Evolutionary conservation across 257 asterid species (phyloP), one percentile per base, ranked within the genome.

Genomic region (Petunia secreta): DNA sequence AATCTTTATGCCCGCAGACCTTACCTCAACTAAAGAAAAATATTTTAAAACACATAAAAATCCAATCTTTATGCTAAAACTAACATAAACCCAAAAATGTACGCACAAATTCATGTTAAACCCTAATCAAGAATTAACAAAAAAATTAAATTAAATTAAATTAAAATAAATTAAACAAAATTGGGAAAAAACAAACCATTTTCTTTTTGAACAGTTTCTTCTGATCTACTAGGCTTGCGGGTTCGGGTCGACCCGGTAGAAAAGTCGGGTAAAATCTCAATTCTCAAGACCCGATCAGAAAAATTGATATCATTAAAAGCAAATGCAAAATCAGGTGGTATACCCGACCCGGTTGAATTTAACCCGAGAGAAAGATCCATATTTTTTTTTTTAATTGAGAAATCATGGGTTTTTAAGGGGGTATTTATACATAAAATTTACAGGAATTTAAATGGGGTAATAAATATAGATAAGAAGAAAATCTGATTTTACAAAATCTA

Each of bases 151-250:
- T 10, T 10, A 54, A 14, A 55, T 13, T 13, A 54, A 54, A 15
- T 57, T 5, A 57, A 57, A 25, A 7, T 34, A 1, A 57, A 3
- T 11, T 53, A 50, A 0, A 2, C 13, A 64, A 64, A 64, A 37
- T 64, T 4, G 39, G 46, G 13, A 1, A 39, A 80, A n/a, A 84
- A 2, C 59, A 59, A 80, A 43, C 39, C 50, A 91, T 96, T 96
- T 78, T 80, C 79, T 52, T 83, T 88, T 81, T 79, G 85, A 14
- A 40, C 79, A 8, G 81, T 85, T 52, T 91, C 98, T 38, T 88
- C 90, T 39, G 25, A 25, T 25, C 98, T 91, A 38, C 93, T 91
- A 43, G 98, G 94, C 88, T 94, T 94, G 79, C 96, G 91, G 62
- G 87, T 91, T 53, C 91, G 85, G 41, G 88, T 90, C 98, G 25